Conservation (phyloP, 2,329 filamentous ascomycete species). For the Cryphonectria radicalis region DNA sequence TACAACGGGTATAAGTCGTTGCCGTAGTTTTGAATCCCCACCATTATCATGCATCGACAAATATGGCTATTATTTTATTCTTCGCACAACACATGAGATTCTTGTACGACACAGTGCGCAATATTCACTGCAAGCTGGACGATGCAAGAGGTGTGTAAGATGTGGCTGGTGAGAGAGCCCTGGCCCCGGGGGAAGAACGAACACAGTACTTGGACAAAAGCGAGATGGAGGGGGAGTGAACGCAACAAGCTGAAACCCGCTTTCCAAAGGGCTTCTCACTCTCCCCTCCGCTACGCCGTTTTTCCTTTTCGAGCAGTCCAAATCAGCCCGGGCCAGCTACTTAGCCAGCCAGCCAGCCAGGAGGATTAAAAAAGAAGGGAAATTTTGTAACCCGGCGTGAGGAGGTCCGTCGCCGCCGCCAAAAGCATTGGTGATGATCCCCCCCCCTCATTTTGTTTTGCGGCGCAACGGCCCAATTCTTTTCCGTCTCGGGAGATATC, state of each 20-base stretch:
- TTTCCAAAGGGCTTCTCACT: neutral
- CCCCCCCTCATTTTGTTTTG: neutral
- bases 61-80: neutral
- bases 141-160: neutral
- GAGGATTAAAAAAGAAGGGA: neutral
- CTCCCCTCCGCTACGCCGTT: neutral
- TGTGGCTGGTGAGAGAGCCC: neutral
- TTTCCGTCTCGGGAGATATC: neutral
- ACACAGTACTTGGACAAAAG: neutral
- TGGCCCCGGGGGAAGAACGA: neutral
- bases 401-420: neutral
- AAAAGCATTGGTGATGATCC: neutral
- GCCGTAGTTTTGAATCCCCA: too few species aligned
- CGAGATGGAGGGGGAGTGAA: neutral
- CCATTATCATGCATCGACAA: too few species aligned
- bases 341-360: neutral
- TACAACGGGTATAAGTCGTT: too few species aligned
- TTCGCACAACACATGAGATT: neutral
- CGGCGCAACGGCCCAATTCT: neutral
- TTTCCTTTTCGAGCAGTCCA: neutral
- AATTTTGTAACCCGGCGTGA: neutral
- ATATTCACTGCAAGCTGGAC: neutral
- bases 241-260: neutral
- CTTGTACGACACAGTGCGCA: neutral
- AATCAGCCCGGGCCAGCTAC: neutral